Percentiles rank a stretch among this genome's conserved stretches.
phyloP scores from a whole-genome alignment of 2,329 filamentous ascomycete species.

The Alternaria infectoria region DNA sequence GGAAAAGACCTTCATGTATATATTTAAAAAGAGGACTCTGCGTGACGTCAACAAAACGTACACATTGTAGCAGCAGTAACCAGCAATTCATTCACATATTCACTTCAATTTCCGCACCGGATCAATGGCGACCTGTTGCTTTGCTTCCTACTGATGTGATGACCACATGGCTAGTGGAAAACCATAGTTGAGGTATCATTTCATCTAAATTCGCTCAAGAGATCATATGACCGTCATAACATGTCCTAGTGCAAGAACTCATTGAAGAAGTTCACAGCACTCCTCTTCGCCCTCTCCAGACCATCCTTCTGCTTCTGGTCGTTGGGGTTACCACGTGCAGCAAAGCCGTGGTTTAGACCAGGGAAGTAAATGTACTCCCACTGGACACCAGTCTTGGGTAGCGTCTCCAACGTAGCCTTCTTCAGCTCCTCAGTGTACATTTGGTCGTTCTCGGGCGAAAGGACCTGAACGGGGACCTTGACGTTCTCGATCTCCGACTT shows the following conservation, averaged over 20 bases:
- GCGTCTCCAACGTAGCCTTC: slow-evolving; percentile 30
- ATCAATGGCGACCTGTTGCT: background rate
- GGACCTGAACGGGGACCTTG: slow-evolving; percentile 41
- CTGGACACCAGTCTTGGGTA: slow-evolving; percentile 37
- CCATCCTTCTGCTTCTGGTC: slow-evolving; percentile 37
- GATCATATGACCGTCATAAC: background rate
- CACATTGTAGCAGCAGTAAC: background rate
- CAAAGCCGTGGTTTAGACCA: slow-evolving; percentile 42
- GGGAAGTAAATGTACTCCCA: slow-evolving; percentile 47
- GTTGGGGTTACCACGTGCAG: slow-evolving; percentile 34
- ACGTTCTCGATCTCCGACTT: slow-evolving; percentile 39
- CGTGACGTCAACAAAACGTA: background rate
- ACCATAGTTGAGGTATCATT: background rate
- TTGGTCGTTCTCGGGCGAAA: slow-evolving; percentile 38
- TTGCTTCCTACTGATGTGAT: background rate
- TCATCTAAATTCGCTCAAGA: background rate
- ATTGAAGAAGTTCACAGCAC: slow-evolving; percentile 37
- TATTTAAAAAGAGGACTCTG: background rate
- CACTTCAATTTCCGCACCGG: background rate
- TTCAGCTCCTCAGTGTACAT: slow-evolving; percentile 41
- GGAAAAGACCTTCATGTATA: slow-evolving; percentile 7
- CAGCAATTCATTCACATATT: background rate
- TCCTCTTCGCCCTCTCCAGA: slow-evolving; percentile 44
- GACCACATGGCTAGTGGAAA: background rate
- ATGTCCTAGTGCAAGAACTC: slow-evolving; percentile 40